Conservation (phyloP, 2,329 filamentous ascomycete species). For the Ophiostoma australiae region DNA sequence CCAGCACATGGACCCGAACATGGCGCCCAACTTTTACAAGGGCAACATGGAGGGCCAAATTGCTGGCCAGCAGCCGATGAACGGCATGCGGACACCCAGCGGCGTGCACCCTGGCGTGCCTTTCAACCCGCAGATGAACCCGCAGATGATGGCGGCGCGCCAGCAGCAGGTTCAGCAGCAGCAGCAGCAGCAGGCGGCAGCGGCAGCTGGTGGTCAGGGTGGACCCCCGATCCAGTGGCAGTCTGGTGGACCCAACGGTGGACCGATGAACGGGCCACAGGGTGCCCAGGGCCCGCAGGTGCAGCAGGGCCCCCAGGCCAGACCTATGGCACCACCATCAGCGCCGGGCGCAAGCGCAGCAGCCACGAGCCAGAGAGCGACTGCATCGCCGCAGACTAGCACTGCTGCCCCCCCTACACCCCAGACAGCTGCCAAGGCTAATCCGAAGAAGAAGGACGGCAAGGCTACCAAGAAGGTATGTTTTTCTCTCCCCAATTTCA, state of each 20-base stretch:
- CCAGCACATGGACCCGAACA: conserved; percentile 55
- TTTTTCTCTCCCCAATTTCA: not conserved
- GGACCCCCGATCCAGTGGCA: conserved; percentile 48
- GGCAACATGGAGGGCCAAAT: conserved; percentile 33
- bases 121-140: conserved; percentile 56
- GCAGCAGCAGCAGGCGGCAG: conserved; percentile 24
- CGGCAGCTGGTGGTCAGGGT: conserved; percentile 31
- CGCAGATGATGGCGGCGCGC: conserved; percentile 53
- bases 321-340: conserved; percentile 63
- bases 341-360: conserved; percentile 44
- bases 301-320: conserved; percentile 63
- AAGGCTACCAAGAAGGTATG: conserved; percentile 64
- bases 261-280: conserved; percentile 37
- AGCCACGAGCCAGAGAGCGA: conserved; percentile 49
- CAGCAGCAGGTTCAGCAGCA: conserved; percentile 36
- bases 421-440: conserved; percentile 65
- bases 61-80: conserved; percentile 51
- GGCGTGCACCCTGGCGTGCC: conserved; percentile 59
- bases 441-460: conserved; percentile 70
- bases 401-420: conserved; percentile 71
- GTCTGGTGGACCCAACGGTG: conserved; percentile 41
- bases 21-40: conserved; percentile 55
- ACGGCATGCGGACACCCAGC: conserved; percentile 60
- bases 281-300: conserved; percentile 47
- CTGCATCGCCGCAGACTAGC: conserved; percentile 58